These are phyloP conservation scores for Akanthomyces uredinophilus DNA, from an alignment of 2,329 filamentous ascomycete genomes.

Conservation along the genomic window DNA sequence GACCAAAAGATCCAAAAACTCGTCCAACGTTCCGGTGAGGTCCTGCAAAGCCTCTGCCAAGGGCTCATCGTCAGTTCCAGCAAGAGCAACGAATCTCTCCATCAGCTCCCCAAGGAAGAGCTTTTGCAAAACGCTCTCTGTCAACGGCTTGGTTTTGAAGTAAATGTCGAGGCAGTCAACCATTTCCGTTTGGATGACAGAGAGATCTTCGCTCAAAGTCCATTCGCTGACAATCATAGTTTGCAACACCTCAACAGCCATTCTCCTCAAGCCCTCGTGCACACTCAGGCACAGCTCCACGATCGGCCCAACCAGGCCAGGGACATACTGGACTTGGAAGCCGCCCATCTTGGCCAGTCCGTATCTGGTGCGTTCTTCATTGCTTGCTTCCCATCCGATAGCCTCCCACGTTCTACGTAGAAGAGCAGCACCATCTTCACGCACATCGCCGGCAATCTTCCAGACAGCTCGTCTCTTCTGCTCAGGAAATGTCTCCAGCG, in stretches of 20 bases:
- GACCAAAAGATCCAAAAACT: constrained; percentile 84
- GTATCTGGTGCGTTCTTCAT: constrained; percentile 73
- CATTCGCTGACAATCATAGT: constrained; percentile 99
- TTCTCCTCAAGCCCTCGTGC: constrained; percentile 81
- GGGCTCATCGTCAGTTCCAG: constrained; percentile 61
- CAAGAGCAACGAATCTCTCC: constrained; percentile 69
- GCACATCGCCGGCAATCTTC: constrained; percentile 97
- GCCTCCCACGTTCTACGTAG: constrained; percentile 85
- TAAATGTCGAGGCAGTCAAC: constrained; percentile 88
- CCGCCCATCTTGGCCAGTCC: constrained; percentile 82
- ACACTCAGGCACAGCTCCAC: constrained; percentile 93
- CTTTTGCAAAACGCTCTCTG: constrained; percentile 86
- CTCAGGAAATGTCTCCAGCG: constrained; percentile 92
- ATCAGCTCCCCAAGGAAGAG: constrained; percentile 84
- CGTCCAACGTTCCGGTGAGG: constrained; percentile 78
- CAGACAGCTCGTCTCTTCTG: constrained; percentile 94
- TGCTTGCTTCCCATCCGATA: constrained; percentile 88
- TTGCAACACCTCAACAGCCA: constrained; percentile 88
- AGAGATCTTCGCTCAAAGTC: constrained; percentile 88
- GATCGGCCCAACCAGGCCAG: constrained; percentile 82
- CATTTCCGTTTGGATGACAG: constrained; percentile 89
- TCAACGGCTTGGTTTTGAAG: constrained; percentile 84
- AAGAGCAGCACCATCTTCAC: constrained; percentile 84
- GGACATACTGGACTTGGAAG: constrained; percentile 97
- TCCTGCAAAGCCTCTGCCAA: constrained; percentile 72